Evolutionary conservation across 2,329 filamentous ascomycete genomes (phyloP), one percentile per base, ranked within the genome.

Genomic region (Alternaria sp.): DNA sequence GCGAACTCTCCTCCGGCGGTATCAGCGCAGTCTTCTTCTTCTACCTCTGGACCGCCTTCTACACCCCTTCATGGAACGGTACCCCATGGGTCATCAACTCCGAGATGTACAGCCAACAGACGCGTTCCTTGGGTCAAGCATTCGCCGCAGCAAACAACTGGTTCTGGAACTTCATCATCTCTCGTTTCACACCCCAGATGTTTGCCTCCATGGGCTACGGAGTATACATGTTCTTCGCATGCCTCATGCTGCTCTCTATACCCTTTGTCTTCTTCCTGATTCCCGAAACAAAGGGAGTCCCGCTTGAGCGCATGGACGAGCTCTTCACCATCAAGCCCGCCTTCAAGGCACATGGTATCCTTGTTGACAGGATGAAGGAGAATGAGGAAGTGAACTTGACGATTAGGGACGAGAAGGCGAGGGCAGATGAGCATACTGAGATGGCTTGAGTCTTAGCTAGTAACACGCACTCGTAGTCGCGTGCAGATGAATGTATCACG

Each of bases 101-200:
- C 0, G 90, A 94, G 79, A 93, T 93, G 84, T 93, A 93, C 78
- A 88, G 90, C 73, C 87, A 89, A 67, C 90, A 89, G 78, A 88
- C 88, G 15, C 85, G 90, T 4, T 71, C 69, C 20, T 55, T 94
- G 0, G 90, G 90, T 2, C 90, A 93, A 75, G 61, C 63, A 5
- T 68, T 59, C 37, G 59, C 58, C 7, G 55, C 59, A 0, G 88
- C 88, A 15, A 90, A 87, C 80, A 92, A 92, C 79, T 92, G 90
- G 90, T 85, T 90, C 71, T 90, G 83, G 82, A 92, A 91, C 77
- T 92, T 92, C 75, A 83, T 92, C 75, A 87, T 92, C 67, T 85
- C 85, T 0, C 85, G 89, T 4, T 91, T 92, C 81, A 92, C 89
- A 0, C 88, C 87, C 20, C 87, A 90, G 66, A 91, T 92, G 88